Conservation (phyloP, 108 stramenopile species). For the Pseudonitzschia multiseries region DNA sequence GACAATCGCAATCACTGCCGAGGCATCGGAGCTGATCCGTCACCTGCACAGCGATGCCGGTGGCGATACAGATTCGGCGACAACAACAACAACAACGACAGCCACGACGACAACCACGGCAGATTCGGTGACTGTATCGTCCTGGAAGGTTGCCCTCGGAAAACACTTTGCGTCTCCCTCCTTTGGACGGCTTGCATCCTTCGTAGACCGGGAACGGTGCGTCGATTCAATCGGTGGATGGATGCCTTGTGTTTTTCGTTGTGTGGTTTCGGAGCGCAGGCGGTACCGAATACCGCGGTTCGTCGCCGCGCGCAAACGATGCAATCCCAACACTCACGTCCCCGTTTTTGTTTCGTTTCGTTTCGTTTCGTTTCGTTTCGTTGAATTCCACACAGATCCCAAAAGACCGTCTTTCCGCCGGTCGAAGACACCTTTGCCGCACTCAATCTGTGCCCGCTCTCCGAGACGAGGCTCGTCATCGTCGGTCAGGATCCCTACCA, state of each 20-base stretch:
- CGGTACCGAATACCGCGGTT: no score
- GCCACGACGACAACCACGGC: background rate
- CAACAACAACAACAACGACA: no score
- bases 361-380: no score
- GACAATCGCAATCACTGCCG: background rate
- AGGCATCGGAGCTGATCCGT: constrained; percentile 4
- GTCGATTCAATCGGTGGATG: constrained; percentile 5
- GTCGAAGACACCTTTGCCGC: constrained; percentile 82
- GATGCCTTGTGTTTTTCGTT: background rate
- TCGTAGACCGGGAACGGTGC: constrained; percentile 52
- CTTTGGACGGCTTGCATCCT: constrained; percentile 49
- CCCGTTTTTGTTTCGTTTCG: no score
- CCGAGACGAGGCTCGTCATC: constrained; percentile 87
- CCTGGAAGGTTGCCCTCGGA: constrained; percentile 43
- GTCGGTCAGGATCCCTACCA: constrained; percentile 99
- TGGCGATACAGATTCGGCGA: background rate
- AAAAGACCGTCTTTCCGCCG: constrained; percentile 82
- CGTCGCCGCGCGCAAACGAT: no score
- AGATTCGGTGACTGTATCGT: background rate
- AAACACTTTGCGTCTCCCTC: constrained; percentile 36
- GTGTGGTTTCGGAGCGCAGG: background rate
- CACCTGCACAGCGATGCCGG: background rate
- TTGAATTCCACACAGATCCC: no score
- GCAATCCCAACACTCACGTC: no score
- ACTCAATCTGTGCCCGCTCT: constrained; percentile 83